Evolutionary conservation across 2,329 filamentous ascomycete genomes (phyloP).

Genomic region (Cladosporium oxysporum): DNA sequence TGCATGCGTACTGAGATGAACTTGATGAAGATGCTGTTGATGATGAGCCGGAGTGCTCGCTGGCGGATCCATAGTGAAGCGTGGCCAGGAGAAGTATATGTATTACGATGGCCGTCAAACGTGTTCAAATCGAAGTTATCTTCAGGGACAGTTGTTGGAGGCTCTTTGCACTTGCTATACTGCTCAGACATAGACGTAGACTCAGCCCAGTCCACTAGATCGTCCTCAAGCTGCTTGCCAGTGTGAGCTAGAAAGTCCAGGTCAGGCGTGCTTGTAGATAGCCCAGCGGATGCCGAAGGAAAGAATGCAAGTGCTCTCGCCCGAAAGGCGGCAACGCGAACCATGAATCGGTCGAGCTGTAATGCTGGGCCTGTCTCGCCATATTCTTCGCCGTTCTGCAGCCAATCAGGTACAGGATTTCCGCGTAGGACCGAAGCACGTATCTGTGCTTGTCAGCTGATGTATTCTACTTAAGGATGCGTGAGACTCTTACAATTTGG

Average conservation of each 20-base stretch:
- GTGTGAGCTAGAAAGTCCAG: slow-evolving; percentile 18
- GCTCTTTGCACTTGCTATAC: neutral
- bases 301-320: slow-evolving; percentile 17
- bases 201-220: slow-evolving; percentile 13
- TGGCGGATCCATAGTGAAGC: slow-evolving; percentile 31
- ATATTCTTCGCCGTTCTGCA: slow-evolving; percentile 21
- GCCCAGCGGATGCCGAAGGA: neutral
- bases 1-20: slow-evolving; percentile 14
- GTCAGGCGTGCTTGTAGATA: slow-evolving; percentile 11
- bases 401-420: slow-evolving; percentile 18
- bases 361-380: slow-evolving; percentile 23
- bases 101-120: neutral
- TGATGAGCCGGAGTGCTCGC: slow-evolving; percentile 27
- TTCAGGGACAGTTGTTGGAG: neutral
- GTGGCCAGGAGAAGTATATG: slow-evolving; percentile 27
- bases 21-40: slow-evolving; percentile 26
- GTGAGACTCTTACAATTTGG: slow-evolving; percentile 4
- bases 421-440: slow-evolving; percentile 23
- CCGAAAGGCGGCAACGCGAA: slow-evolving; percentile 18
- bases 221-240: slow-evolving; percentile 12
- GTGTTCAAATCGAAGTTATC: too few relatives aligned
- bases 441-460: slow-evolving; percentile 23
- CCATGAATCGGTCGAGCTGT: slow-evolving; percentile 22
- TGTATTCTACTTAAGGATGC: neutral
- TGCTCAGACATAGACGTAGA: neutral